Conservation (phyloP, 2,329 filamentous ascomycete species). For the Lasiodiplodia sp. region DNA sequence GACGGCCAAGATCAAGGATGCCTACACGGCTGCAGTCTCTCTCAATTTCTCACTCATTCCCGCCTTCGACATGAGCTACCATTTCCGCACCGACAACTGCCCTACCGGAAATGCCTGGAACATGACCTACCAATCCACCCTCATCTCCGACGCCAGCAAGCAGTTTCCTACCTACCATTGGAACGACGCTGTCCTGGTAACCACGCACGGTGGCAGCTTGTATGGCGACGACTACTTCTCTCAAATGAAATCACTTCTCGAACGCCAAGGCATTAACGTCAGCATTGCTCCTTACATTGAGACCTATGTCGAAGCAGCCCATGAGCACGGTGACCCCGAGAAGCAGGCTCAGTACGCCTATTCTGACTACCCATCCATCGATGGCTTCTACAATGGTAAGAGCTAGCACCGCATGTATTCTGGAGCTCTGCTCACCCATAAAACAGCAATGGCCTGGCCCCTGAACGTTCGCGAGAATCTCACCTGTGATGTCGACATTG, state of each 20-base stretch:
- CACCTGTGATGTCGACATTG: constrained; percentile 37
- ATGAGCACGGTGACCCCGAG: constrained; percentile 35
- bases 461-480: constrained; percentile 21
- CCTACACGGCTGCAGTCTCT: constrained; percentile 43
- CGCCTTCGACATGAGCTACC: constrained; percentile 50
- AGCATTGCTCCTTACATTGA: constrained; percentile 45
- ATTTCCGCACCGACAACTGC: constrained; percentile 35
- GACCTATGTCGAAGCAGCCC: constrained; percentile 41
- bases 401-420: background rate
- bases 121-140: constrained; percentile 44
- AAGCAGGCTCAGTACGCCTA: constrained; percentile 38
- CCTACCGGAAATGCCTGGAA: constrained; percentile 44
- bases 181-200: constrained; percentile 48
- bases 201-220: constrained; percentile 45
- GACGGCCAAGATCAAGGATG: constrained; percentile 45
- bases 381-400: constrained; percentile 48
- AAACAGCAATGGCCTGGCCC: constrained; percentile 7
- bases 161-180: constrained; percentile 41
- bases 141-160: constrained; percentile 36
- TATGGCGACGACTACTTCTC: constrained; percentile 48
- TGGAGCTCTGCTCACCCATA: background rate
- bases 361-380: constrained; percentile 43
- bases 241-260: constrained; percentile 34
- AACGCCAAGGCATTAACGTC: constrained; percentile 37
- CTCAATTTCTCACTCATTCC: constrained; percentile 47